Conservation (phyloP, 805 yeast species). For the Sugiyamaella floridensis region DNA sequence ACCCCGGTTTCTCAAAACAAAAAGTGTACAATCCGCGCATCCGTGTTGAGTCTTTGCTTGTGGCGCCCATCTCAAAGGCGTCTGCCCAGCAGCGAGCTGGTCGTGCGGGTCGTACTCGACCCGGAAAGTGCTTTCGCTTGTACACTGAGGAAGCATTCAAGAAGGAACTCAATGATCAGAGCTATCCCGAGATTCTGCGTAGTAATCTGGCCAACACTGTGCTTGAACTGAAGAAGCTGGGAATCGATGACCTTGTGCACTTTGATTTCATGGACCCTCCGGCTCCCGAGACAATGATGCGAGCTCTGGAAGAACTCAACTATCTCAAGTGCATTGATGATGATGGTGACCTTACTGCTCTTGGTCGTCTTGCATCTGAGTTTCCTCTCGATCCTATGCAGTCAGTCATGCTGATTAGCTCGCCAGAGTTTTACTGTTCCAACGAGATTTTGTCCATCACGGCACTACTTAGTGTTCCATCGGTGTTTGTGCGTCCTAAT, state of each 20-base stretch:
- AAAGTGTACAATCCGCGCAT: constrained; percentile 95
- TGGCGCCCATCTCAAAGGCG: constrained; percentile 94
- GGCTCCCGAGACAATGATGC: constrained; percentile 99
- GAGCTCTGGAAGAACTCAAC: constrained; percentile 92
- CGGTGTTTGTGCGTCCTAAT: constrained; percentile 89
- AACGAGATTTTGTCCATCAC: constrained; percentile 84
- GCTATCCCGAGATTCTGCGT: constrained; percentile 91
- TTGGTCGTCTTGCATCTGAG: constrained; percentile 84
- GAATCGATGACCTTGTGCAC: constrained; percentile 92
- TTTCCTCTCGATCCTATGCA: constrained; percentile 95
- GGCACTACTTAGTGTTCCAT: constrained; percentile 87
- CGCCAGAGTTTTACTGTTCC: constrained; percentile 80
- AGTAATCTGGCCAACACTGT: constrained; percentile 89
- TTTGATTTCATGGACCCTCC: constrained; percentile 99
- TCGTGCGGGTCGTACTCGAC: constrained; percentile 99
- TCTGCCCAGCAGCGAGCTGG: constrained; percentile 98
- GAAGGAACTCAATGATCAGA: constrained; percentile 88
- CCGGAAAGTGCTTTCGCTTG: constrained; percentile 94
- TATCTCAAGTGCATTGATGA: constrained; percentile 85
- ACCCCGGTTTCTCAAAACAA: constrained; percentile 95
- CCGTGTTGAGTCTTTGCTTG: constrained; percentile 87
- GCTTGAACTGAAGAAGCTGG: constrained; percentile 85
- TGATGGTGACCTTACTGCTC: constrained; percentile 80
- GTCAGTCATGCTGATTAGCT: constrained; percentile 85
- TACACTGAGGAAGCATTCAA: constrained; percentile 96